A percentile compares a stretch with the other conserved stretches of the same genome.
These are phyloP conservation scores for Cadophora malorum DNA, from an alignment of 2,329 filamentous ascomycete species.

Conservation along the genomic window DNA sequence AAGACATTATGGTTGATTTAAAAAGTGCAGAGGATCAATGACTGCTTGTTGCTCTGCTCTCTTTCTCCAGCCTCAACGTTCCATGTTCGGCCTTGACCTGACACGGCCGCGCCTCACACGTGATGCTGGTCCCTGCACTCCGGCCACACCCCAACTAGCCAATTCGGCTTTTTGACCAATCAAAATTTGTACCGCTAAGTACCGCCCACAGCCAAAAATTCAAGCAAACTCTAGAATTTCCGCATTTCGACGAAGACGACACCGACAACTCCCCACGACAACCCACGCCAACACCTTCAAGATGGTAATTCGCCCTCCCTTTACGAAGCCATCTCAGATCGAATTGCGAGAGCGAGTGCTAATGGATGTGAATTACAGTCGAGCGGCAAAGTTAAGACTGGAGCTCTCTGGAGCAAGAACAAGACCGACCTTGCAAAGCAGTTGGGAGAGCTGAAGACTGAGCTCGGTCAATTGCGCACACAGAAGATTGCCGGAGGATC, in stretches of 20 bases:
- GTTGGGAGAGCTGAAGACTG: conserved; percentile 92
- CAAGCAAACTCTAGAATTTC: conserved; percentile 19
- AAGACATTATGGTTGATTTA: conserved; percentile 37
- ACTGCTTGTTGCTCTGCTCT: conserved; percentile 10
- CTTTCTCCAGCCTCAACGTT: conserved; percentile 7
- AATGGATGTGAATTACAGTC: conserved; percentile 53
- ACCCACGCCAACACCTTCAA: conserved; percentile 40
- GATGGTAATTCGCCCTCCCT: conserved; percentile 44
- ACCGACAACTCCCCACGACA: conserved; percentile 39
- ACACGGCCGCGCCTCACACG: conserved; percentile 12
- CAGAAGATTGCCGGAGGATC: conserved; percentile 96
- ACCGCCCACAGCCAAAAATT: conserved; percentile 16
- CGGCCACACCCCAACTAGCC: background rate
- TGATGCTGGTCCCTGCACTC: background rate
- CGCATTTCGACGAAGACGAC: conserved; percentile 17
- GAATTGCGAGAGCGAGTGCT: conserved; percentile 22
- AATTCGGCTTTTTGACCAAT: conserved; percentile 3
- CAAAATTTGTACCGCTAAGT: background rate
- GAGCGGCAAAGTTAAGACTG: conserved; percentile 84
- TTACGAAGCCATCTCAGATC: background rate
- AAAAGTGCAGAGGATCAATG: background rate
- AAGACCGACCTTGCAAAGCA: conserved; percentile 98
- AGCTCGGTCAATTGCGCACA: conserved; percentile 94
- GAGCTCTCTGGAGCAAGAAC: conserved; percentile 98
- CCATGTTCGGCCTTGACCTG: conserved; percentile 3